These are phyloP conservation scores for Tetrahymena thermophila DNA, from an alignment of 73 alveolate species.

Conservation along the genomic window DNA sequence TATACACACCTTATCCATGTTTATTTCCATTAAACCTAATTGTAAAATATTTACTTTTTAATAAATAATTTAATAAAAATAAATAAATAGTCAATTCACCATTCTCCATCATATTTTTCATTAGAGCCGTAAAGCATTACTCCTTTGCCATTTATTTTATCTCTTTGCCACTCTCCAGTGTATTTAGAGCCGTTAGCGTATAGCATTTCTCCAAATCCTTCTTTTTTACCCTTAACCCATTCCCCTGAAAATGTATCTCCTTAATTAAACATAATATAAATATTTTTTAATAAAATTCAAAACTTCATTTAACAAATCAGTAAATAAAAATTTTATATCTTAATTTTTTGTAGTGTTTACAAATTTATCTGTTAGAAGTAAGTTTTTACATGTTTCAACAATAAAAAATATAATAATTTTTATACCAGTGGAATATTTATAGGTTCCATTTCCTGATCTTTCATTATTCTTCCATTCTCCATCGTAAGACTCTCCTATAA, in stretches of 20 bases:
- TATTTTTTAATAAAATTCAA: background rate
- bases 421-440: background rate
- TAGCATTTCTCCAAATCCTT: slow-evolving; percentile 23
- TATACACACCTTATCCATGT: slow-evolving; percentile 40
- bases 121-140: slow-evolving; percentile 13
- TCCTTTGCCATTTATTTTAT: slow-evolving; percentile 33
- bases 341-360: no score
- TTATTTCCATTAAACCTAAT: slow-evolving; percentile 18
- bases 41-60: background rate
- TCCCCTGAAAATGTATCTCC: slow-evolving; percentile 26
- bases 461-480: slow-evolving; percentile 41
- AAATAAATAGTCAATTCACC: background rate
- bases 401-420: background rate
- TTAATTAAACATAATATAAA: background rate
- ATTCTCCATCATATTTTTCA: slow-evolving; percentile 42
- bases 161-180: slow-evolving; percentile 12
- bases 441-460: slow-evolving; percentile 31
- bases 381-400: background rate
- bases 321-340: background rate
- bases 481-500: slow-evolving; percentile 45
- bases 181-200: slow-evolving; percentile 25
- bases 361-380: background rate
- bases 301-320: background rate
- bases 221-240: slow-evolving; percentile 35
- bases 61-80: background rate